phyloP scores from a whole-genome alignment of 2,329 filamentous ascomycete genomes.

The Phaeosphaeriaceae sp. region DNA sequence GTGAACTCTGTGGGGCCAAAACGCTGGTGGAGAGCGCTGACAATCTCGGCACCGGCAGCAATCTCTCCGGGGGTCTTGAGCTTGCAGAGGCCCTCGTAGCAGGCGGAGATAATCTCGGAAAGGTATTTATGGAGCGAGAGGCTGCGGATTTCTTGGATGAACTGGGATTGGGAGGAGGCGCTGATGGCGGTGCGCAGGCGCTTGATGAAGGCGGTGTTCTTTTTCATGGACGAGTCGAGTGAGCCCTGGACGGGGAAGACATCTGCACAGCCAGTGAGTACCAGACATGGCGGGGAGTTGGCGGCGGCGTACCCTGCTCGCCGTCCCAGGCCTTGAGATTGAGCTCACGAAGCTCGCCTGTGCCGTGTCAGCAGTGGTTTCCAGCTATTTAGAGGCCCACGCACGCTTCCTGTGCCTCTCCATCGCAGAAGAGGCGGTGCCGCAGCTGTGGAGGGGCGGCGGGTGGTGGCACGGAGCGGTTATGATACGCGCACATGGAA shows the following conservation, averaged over 20 bases:
- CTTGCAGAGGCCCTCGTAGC: constrained; percentile 91
- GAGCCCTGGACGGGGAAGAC: constrained; percentile 78
- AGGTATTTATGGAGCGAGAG: constrained; percentile 95
- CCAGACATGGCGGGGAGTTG: constrained; percentile 6
- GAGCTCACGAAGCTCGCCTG: constrained; percentile 88
- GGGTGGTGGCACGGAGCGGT: constrained; percentile 37
- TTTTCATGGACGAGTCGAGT: constrained; percentile 94
- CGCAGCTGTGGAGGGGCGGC: constrained; percentile 44
- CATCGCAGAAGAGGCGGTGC: constrained; percentile 49
- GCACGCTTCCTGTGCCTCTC: constrained; percentile 59
- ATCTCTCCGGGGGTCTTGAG: constrained; percentile 93
- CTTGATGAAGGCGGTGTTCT: constrained; percentile 98
- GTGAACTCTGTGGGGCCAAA: constrained; percentile 93
- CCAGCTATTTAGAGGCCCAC: not conserved
- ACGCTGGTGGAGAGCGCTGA: constrained; percentile 93
- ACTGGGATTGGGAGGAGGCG: constrained; percentile 77
- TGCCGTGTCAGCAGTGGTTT: constrained; percentile 25
- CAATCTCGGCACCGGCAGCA: constrained; percentile 87
- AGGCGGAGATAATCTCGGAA: constrained; percentile 94
- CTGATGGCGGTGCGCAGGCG: constrained; percentile 90
- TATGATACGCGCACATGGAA: constrained; percentile 47
- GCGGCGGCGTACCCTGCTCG: constrained; percentile 71
- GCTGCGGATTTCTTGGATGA: constrained; percentile 87
- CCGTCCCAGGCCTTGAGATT: constrained; percentile 90
- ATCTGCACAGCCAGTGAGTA: constrained; percentile 60